Conservation (phyloP, 768 basidiomycete species). For the Galerina sulciceps region DNA sequence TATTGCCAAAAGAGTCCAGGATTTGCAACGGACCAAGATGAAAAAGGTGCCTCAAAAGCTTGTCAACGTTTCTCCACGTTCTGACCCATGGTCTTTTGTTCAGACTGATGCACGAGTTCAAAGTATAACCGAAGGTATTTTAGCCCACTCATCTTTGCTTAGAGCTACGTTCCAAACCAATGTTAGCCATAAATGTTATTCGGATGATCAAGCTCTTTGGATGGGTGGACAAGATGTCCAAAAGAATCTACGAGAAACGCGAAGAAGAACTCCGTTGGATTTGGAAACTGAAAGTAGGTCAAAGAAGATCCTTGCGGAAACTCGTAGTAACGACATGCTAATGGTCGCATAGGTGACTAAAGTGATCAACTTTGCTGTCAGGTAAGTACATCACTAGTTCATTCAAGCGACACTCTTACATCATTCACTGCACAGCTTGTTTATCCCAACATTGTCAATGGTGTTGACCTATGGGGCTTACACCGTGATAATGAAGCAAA, state of each 20-base stretch:
- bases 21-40: constrained; percentile 54
- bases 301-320: background rate
- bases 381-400: background rate
- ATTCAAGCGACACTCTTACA: background rate
- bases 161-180: too few relatives aligned
- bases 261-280: constrained; percentile 58
- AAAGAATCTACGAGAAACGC: constrained; percentile 57
- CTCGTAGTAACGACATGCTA: too few relatives aligned
- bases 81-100: background rate
- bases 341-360: background rate
- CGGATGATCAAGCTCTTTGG: constrained; percentile 79
- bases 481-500: constrained; percentile 43
- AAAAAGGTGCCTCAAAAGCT: constrained; percentile 34
- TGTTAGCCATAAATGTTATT: constrained; percentile 54
- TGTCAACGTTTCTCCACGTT: background rate
- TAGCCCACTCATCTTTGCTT: constrained; percentile 6
- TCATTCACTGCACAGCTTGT: background rate
- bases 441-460: constrained; percentile 62
- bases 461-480: constrained; percentile 63
- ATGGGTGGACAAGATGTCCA: constrained; percentile 62
- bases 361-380: background rate
- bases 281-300: constrained; percentile 16
- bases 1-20: constrained; percentile 50
- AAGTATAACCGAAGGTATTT: constrained; percentile 58
- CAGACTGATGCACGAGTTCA: constrained; percentile 62